A percentile compares a stretch with the other conserved stretches of the same genome.
These are phyloP conservation scores for Helichrysum umbraculigerum DNA, from an alignment of 129 eudicot species.

Conservation along the genomic window DNA sequence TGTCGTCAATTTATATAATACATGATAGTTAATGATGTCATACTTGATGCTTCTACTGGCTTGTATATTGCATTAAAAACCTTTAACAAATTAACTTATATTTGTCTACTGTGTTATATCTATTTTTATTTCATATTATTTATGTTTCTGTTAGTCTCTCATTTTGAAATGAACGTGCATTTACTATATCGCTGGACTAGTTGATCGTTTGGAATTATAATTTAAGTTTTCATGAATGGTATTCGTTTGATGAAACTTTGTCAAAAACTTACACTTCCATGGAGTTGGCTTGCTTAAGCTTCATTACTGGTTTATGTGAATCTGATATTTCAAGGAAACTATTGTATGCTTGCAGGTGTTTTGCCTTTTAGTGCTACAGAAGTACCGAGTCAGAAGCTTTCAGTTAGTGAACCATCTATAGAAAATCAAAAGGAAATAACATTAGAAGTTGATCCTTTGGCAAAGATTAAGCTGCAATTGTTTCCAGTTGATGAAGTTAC, in stretches of 20 bases:
- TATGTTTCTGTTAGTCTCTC: neutral
- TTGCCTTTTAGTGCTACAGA: conserved; percentile 25
- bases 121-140: too few species aligned
- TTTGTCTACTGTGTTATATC: too few species aligned
- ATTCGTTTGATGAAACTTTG: neutral
- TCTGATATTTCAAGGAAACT: conserved; percentile 13
- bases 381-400: conserved; percentile 25
- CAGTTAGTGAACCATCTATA: conserved; percentile 14
- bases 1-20: neutral
- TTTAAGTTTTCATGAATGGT: conserved; percentile 1
- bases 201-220: conserved; percentile 3
- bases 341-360: conserved; percentile 23
- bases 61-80: conserved; percentile 7
- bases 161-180: conserved; percentile 1
- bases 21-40: neutral
- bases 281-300: neutral
- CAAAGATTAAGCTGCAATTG: conserved; percentile 82
- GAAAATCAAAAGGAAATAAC: conserved; percentile 27
- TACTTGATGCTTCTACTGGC: neutral
- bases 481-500: conserved; percentile 68
- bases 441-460: conserved; percentile 37
- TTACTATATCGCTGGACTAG: conserved; percentile 4
- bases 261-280: neutral
- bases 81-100: too few species aligned
- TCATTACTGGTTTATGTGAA: conserved; percentile 9